Conservation (phyloP, 2,329 filamentous ascomycete species). For the Curvularia verruculosa region DNA sequence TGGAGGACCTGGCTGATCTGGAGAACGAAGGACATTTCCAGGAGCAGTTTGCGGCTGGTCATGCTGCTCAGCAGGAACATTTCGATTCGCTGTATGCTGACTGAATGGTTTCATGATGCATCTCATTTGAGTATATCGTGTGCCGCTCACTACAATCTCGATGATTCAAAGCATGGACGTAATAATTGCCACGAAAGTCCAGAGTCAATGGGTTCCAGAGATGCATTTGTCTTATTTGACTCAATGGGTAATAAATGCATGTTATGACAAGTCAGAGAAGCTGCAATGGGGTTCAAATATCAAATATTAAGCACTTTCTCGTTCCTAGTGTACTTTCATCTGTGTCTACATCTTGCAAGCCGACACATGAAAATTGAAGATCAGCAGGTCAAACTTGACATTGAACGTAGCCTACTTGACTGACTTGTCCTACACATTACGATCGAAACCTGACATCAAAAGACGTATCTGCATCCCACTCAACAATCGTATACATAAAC, state of each 20-base stretch:
- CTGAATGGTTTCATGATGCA: slow-evolving; percentile 13
- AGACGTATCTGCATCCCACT: too few relatives aligned
- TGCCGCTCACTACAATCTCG: background rate
- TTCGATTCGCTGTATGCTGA: slow-evolving; percentile 32
- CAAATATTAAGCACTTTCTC: background rate
- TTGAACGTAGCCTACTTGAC: too few relatives aligned
- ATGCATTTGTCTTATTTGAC: background rate
- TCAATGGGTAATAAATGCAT: background rate
- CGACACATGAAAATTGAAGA: too few relatives aligned
- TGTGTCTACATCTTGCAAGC: background rate
- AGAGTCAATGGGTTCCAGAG: background rate
- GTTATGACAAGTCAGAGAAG: background rate
- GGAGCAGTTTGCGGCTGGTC: slow-evolving; percentile 32
- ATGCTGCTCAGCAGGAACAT: slow-evolving; percentile 15
- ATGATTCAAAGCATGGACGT: background rate
- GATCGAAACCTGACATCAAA: too few relatives aligned
- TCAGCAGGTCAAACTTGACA: too few relatives aligned
- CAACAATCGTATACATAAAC: too few relatives aligned
- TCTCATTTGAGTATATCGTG: background rate
- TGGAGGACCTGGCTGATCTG: slow-evolving; percentile 1
- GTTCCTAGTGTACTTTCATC: too few relatives aligned
- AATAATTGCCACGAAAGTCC: too few relatives aligned
- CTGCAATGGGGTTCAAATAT: background rate
- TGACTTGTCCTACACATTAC: too few relatives aligned
- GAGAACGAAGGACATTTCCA: slow-evolving; percentile 29